phyloP scores from a whole-genome alignment of 805 yeast species.

The Wickerhamiella siamensis region DNA sequence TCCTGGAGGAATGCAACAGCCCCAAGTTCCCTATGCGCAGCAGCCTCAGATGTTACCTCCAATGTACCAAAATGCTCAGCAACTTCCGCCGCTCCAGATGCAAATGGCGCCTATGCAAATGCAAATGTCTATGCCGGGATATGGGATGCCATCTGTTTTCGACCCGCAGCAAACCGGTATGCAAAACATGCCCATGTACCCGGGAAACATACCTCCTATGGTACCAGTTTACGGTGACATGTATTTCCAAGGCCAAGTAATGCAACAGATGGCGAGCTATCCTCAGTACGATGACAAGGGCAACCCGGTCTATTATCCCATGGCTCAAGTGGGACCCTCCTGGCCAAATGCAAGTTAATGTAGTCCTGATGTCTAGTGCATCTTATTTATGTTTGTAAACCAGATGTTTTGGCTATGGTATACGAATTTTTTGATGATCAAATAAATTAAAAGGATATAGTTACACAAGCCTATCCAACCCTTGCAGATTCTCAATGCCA shows the following conservation, averaged over 20 bases:
- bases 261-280: not conserved
- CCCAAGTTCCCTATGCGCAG: not conserved
- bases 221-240: slow-evolving; percentile 2
- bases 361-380: no score
- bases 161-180: slow-evolving; percentile 1
- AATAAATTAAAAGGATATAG: no score
- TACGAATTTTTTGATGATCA: no score
- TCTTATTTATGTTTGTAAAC: no score
- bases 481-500: no score
- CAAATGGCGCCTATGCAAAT: not conserved
- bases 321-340: not conserved
- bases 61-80: slow-evolving; percentile 5
- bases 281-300: slow-evolving; percentile 1
- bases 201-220: not conserved
- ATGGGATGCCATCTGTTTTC: not conserved
- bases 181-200: not conserved
- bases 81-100: slow-evolving; percentile 4
- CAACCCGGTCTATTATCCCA: not conserved
- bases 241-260: not conserved
- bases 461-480: no score
- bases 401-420: no score
- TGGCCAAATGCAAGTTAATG: not conserved
- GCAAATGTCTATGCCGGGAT: not conserved
- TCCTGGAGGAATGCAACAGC: no score
- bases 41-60: not conserved